phyloP scores from a whole-genome alignment of 225 moss, liverwort and hornwort species.

The Polytrichum commune region DNA sequence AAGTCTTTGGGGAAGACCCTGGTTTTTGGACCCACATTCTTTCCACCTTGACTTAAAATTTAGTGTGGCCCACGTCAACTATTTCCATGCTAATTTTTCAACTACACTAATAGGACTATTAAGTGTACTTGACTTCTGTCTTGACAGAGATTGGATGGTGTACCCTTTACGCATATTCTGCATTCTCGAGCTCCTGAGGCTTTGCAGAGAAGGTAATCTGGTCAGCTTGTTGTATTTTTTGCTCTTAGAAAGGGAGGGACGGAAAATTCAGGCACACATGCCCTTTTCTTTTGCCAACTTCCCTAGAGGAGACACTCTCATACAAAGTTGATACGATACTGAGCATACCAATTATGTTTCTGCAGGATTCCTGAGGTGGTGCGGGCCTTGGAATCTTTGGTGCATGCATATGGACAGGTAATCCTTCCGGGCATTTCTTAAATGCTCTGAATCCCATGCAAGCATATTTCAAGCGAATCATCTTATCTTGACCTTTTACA shows the following conservation, averaged over 20 bases:
- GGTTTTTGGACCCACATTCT: too few species aligned
- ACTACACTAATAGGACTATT: too few species aligned
- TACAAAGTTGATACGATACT: too few species aligned
- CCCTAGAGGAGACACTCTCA: too few species aligned
- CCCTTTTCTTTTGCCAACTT: too few species aligned
- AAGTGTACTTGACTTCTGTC: neutral
- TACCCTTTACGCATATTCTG: slow-evolving; percentile 92
- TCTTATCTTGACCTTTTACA: neutral
- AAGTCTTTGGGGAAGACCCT: too few species aligned
- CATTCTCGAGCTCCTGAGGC: slow-evolving; percentile 63
- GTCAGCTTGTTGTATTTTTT: neutral
- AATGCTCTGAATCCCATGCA: too few species aligned
- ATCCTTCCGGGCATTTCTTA: neutral
- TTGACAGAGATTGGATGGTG: slow-evolving; percentile 86
- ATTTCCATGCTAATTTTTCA: too few species aligned
- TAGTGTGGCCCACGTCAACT: too few species aligned
- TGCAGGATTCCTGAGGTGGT: slow-evolving; percentile 87
- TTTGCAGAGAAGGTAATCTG: slow-evolving; percentile 61
- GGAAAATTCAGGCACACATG: too few species aligned
- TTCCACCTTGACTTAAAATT: too few species aligned
- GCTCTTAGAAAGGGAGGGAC: neutral
- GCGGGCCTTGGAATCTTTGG: slow-evolving; percentile 56
- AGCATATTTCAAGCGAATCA: slow-evolving; percentile 1
- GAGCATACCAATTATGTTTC: neutral
- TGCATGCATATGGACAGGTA: slow-evolving; percentile 91